Evolutionary conservation across 2,329 filamentous ascomycete species (phyloP).

Genomic region (Tolypocladium tundrense): DNA sequence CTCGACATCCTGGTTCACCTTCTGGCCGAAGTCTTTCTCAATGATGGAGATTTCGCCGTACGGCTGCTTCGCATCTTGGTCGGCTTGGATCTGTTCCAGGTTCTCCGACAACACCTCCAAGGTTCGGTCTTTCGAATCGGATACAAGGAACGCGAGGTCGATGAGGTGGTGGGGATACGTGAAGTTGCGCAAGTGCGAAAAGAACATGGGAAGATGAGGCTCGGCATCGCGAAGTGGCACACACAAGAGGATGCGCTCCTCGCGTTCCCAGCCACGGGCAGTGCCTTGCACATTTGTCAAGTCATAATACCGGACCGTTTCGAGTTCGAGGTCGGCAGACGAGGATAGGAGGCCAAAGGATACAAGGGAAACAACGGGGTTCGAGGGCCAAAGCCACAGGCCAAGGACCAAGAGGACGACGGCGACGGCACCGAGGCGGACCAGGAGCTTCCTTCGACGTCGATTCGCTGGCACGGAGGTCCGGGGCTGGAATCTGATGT

Average conservation of each 20-base stretch:
- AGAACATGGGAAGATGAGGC: constrained; percentile 93
- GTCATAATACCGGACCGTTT: constrained; percentile 96
- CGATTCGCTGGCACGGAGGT: constrained; percentile 60
- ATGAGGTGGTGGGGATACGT: constrained; percentile 96
- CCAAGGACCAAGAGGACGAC: constrained; percentile 55
- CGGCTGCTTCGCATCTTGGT: constrained; percentile 67
- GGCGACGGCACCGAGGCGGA: constrained; percentile 52
- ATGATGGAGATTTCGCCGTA: constrained; percentile 97
- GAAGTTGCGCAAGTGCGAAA: constrained; percentile 90
- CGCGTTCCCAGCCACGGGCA: constrained; percentile 87
- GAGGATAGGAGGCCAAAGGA: constrained; percentile 62
- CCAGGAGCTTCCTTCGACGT: constrained; percentile 61
- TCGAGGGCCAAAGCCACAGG: constrained; percentile 66
- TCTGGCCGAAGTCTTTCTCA: constrained; percentile 97
- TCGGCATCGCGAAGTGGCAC: constrained; percentile 90
- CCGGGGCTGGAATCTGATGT: constrained; percentile 63
- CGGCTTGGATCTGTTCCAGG: constrained; percentile 68
- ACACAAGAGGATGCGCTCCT: constrained; percentile 90
- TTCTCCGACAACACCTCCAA: constrained; percentile 64
- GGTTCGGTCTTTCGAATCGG: constrained; percentile 91
- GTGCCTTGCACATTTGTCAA: constrained; percentile 85
- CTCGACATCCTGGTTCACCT: constrained; percentile 95
- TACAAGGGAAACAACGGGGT: constrained; percentile 47
- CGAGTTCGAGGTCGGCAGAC: constrained; percentile 64
- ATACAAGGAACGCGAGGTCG: constrained; percentile 92